Percentiles rank a stretch among this genome's conserved stretches.
Evolutionary conservation across 176 grass and related monocot species (phyloP).

Genomic region (Dactylis glomerata): DNA sequence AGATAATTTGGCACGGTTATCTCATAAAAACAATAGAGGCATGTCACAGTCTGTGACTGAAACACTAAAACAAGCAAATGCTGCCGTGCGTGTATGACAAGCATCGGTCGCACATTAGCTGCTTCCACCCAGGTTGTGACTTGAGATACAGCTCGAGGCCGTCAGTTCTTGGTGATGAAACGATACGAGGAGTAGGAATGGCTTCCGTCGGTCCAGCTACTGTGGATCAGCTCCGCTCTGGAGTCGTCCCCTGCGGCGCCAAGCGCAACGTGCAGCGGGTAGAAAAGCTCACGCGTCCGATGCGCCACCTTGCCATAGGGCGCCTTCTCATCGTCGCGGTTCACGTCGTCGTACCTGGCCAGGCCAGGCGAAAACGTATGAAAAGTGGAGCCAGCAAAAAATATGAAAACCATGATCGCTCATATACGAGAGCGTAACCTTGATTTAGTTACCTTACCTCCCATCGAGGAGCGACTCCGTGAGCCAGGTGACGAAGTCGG

Average conservation of each 20-base stretch:
- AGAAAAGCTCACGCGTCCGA: conserved; percentile 74
- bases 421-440: too few species aligned
- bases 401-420: too few species aligned
- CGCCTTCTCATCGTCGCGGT: conserved; percentile 48
- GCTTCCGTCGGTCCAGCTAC: conserved; percentile 54
- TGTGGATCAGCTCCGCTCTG: conserved; percentile 63
- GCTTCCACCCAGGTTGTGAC: too few species aligned
- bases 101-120: too few species aligned
- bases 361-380: neutral
- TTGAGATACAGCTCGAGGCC: neutral
- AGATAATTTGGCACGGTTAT: too few species aligned
- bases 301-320: conserved; percentile 61
- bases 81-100: too few species aligned
- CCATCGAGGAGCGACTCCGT: conserved; percentile 53
- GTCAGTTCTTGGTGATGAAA: conserved; percentile 42
- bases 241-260: conserved; percentile 63
- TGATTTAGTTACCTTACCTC: too few species aligned
- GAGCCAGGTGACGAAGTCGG: conserved; percentile 74
- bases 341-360: conserved; percentile 64
- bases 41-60: too few species aligned
- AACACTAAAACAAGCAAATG: too few species aligned
- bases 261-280: conserved; percentile 79
- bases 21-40: too few species aligned
- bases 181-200: conserved; percentile 60
- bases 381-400: too few species aligned